These are phyloP conservation scores for Lachnum nothofagi DNA, from an alignment of 2,329 filamentous ascomycete species.

Conservation along the genomic window DNA sequence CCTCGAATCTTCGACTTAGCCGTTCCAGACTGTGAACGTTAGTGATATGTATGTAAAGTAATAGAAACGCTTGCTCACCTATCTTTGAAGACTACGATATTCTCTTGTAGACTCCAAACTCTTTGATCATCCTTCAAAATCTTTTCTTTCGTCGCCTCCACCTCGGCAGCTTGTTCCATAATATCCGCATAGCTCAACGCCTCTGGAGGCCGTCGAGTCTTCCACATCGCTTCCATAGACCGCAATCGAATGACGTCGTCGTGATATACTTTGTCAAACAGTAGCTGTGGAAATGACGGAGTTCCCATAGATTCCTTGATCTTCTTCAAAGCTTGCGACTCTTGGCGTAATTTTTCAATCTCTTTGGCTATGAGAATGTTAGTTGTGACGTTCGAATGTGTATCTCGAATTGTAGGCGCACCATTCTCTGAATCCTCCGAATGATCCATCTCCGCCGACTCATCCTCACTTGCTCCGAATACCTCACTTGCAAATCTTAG, in stretches of 20 bases:
- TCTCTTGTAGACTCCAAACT: conserved; percentile 77
- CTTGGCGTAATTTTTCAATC: conserved; percentile 79
- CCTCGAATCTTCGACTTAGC: conserved; percentile 67
- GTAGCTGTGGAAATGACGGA: conserved; percentile 66
- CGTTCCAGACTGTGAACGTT: conserved; percentile 55
- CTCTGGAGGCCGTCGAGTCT: conserved; percentile 68
- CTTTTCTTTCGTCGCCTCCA: conserved; percentile 44
- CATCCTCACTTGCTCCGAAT: conserved; percentile 86
- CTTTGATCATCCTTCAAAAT: conserved; percentile 64
- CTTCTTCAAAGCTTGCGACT: conserved; percentile 75
- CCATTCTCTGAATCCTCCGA: conserved; percentile 77
- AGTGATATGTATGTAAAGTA: conserved; percentile 2
- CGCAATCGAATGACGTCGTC: conserved; percentile 76
- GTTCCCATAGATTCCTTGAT: conserved; percentile 80
- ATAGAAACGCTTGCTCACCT: conserved; percentile 41
- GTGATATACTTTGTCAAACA: conserved; percentile 91
- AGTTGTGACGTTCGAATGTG: conserved; percentile 11
- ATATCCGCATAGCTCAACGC: conserved; percentile 65
- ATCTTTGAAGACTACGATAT: conserved; percentile 78
- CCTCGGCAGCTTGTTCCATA: conserved; percentile 48
- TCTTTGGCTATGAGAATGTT: conserved; percentile 54
- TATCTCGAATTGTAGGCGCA: conserved; percentile 32
- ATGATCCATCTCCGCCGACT: conserved; percentile 71
- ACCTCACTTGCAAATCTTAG: conserved; percentile 54
- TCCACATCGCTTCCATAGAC: conserved; percentile 97